phyloP scores from a whole-genome alignment of 306 rosid species.

The Cicer cuneatum region DNA sequence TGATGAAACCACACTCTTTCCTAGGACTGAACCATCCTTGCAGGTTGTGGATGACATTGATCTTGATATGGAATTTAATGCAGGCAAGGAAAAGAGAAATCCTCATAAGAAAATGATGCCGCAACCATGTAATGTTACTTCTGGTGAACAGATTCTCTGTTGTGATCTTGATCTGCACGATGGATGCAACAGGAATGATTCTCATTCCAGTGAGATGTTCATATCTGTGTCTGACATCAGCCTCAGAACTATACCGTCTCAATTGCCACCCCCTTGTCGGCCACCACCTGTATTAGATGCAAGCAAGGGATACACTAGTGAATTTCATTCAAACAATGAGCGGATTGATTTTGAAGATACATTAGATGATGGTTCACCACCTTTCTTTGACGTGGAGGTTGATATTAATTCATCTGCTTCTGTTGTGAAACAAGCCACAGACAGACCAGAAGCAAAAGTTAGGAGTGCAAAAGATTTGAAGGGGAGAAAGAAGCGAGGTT shows the following conservation, averaged over 20 bases:
- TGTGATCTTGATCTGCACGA: slow-evolving; percentile 51
- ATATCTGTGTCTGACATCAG: slow-evolving; percentile 73
- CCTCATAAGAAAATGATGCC: slow-evolving; percentile 50
- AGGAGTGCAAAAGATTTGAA: slow-evolving; percentile 67
- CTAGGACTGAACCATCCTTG: slow-evolving; percentile 51
- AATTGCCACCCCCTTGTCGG: slow-evolving; percentile 91
- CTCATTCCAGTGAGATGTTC: slow-evolving; percentile 56
- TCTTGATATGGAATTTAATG: slow-evolving; percentile 56
- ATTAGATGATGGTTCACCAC: slow-evolving; percentile 61
- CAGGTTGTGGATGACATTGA: slow-evolving; percentile 62
- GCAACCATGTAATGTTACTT: slow-evolving; percentile 44
- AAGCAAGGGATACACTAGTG: slow-evolving; percentile 51
- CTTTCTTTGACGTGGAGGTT: slow-evolving; percentile 85
- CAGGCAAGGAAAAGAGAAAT: slow-evolving; percentile 57
- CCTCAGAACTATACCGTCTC: slow-evolving; percentile 82
- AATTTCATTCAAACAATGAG: slow-evolving; percentile 48
- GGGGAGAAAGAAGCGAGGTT: slow-evolving; percentile 64
- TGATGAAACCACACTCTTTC: slow-evolving; percentile 56
- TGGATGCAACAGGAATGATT: slow-evolving; percentile 50
- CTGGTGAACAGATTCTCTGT: slow-evolving; percentile 50
- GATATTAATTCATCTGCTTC: slow-evolving; percentile 87
- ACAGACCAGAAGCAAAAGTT: slow-evolving; percentile 63
- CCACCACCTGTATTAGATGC: slow-evolving; percentile 74
- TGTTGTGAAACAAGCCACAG: slow-evolving; percentile 70
- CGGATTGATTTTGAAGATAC: slow-evolving; percentile 56